phyloP scores from a whole-genome alignment of 176 grass and related monocot species.

The Oryza australiensis region DNA sequence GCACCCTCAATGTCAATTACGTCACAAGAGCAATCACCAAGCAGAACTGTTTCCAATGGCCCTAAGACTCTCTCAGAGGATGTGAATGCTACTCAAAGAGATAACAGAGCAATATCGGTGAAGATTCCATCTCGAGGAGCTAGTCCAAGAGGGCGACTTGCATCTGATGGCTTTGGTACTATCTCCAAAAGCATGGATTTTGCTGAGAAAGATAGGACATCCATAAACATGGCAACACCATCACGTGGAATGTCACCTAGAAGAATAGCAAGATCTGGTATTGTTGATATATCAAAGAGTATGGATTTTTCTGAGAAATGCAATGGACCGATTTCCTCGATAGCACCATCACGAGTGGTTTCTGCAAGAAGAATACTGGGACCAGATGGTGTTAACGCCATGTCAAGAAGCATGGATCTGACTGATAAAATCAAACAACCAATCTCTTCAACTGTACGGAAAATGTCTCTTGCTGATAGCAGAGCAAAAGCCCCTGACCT shows the following conservation, averaged over 20 bases:
- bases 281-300: constrained; percentile 49
- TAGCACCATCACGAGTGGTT: constrained; percentile 37
- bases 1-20: constrained; percentile 34
- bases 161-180: constrained; percentile 45
- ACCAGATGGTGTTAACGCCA: constrained; percentile 52
- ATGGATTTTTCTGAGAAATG: constrained; percentile 59
- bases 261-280: constrained; percentile 41
- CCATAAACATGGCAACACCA: constrained; percentile 20
- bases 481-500: constrained; percentile 40
- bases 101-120: constrained; percentile 30
- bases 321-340: constrained; percentile 42
- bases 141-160: constrained; percentile 54
- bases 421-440: constrained; percentile 44
- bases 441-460: constrained; percentile 45
- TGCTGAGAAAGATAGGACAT: constrained; percentile 49
- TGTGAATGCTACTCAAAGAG: constrained; percentile 28
- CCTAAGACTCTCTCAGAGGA: constrained; percentile 25
- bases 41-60: constrained; percentile 28
- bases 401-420: constrained; percentile 62
- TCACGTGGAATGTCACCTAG: constrained; percentile 57
- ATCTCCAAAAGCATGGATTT: constrained; percentile 47
- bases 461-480: constrained; percentile 39
- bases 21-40: constrained; percentile 27
- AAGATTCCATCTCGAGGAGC: constrained; percentile 50
- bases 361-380: constrained; percentile 49